A percentile compares a stretch with the other conserved stretches of the same genome.
Conservation (phyloP, 352 stramenopile genomes). For the Phytophthora pluvialis region DNA sequence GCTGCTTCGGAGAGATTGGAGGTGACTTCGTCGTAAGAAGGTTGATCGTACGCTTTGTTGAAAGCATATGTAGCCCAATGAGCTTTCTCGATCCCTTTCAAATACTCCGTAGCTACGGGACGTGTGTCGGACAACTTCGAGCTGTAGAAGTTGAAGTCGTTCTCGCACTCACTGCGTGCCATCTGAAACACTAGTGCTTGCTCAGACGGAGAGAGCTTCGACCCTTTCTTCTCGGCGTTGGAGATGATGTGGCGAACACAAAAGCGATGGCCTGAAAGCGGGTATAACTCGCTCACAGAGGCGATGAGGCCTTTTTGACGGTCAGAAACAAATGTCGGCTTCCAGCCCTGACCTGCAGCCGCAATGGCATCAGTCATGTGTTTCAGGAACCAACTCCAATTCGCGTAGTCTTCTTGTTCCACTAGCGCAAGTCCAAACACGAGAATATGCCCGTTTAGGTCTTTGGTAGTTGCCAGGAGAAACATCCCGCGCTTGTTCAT, state of each 20-base stretch:
- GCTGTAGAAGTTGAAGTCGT: constrained; percentile 10
- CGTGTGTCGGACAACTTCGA: constrained; percentile 4
- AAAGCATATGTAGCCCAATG: constrained; percentile 11
- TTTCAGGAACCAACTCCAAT: background rate
- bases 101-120: background rate
- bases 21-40: constrained; percentile 11
- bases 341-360: background rate
- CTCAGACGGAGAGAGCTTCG: background rate
- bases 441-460: constrained; percentile 1
- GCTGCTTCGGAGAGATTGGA: constrained; percentile 9
- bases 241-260: constrained; percentile 1
- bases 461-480: constrained; percentile 3
- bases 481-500: constrained; percentile 16
- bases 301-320: constrained; percentile 6
- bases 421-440: constrained; percentile 6
- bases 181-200: constrained; percentile 4
- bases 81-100: constrained; percentile 6
- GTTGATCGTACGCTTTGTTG: constrained; percentile 2
- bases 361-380: background rate
- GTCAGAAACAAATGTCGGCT: constrained; percentile 5
- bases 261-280: background rate
- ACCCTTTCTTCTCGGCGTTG: constrained; percentile 4
- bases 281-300: constrained; percentile 4
- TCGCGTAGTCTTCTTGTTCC: constrained; percentile 1
- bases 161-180: background rate